Base-by-base conservation (phyloP, 352 stramenopile species). In the Thalassiosira ordinaria region DNA sequence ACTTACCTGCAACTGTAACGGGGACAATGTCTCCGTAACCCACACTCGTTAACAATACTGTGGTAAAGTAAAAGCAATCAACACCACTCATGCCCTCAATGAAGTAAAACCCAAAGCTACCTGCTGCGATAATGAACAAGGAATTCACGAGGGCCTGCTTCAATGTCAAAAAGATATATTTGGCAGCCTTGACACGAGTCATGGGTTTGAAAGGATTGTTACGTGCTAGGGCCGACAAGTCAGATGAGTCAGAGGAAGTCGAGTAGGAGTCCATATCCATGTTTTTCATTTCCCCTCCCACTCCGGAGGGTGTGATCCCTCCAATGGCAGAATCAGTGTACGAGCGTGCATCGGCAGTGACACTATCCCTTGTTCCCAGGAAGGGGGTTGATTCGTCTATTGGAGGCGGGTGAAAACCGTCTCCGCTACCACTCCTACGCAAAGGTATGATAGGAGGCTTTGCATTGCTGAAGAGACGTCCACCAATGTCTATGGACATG, bases 21-120 rank as follows among this genome's bases (percentile, higher is more conserved):
- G 88, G 88, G 20, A 87, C 81, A 68, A 93, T 89, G 51, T 93
- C 88, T 39, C 85, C 85, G 66, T 93, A 92, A 20, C 82, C 86
- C 55, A 91, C 66, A 75, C 67, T 77, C 24, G 74, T 82, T 0
- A 82, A 60, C 6, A 82, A 44, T 18, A 82, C 74, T 35, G 74
- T 82, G 24, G 89, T 94, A 57, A 94, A 94, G 60, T 94, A 94
- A 80, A 90, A 92, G 26, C 81, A 86, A 80, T 92, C 82, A 26
- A 93, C 76, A 26, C 83, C 47, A 13, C 77, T 69, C 73, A 92
- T 89, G 24, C 84, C 81, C 52, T 94, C 90, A 41, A 94, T 93
- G 27, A 89, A 89, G 49, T 89, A 91, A 73, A 93, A 94, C 20
- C 90, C 90, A 67, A 91, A 49, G 39, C 86, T 90, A 14, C 90